Base-by-base conservation (phyloP, 2,329 filamentous ascomycete species). In the Scedosporium apiospermum region DNA sequence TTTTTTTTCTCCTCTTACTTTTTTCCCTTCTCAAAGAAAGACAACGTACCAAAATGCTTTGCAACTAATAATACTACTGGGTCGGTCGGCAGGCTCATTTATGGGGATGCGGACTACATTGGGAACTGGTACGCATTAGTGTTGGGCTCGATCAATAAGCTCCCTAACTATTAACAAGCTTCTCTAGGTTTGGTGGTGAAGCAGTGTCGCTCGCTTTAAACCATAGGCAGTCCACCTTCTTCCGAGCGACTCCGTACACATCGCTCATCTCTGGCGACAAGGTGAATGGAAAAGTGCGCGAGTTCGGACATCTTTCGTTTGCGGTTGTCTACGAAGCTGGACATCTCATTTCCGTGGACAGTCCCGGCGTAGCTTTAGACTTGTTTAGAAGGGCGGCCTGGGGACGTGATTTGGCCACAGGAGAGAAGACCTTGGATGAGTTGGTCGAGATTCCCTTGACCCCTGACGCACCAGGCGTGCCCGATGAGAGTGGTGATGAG, bases 221-320 rank as follows among this genome's bases (percentile, higher is more conserved):
- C 53, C 76, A 80, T 51, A 67, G 69, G 30, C 79, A 83, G 65
- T 70, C 76, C 0, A 72, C 72, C 1, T 72, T 74, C 41, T 90
- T 90, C 71, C 75, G 77, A 3, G 70, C 74, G 0, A 82, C 87
- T 1, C 86, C 86, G 0, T 90, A 90, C 69, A 80, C 80, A 1
- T 82, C 86, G 2, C 81, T 90, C 62, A 73, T 82, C 14, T 82
- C 87, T 7, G 85, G 88, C 66, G 78, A 76, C 6, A 75, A 78
- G 3, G 85, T 85, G 73, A 82, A 82, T 71, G 87, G 81, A 30
- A 87, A 87, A 34, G 81, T 82, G 63, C 79, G 87, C 1, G 87
- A 90, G 69, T 87, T 83, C 67, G 87, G 86, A 2, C 90, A 89
- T 66, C 80, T 85, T 65, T 81, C 78, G n/a, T 85, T 86, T 69